phyloP scores from a whole-genome alignment of 208 protist species.

The Trypanosoma theileri region DNA sequence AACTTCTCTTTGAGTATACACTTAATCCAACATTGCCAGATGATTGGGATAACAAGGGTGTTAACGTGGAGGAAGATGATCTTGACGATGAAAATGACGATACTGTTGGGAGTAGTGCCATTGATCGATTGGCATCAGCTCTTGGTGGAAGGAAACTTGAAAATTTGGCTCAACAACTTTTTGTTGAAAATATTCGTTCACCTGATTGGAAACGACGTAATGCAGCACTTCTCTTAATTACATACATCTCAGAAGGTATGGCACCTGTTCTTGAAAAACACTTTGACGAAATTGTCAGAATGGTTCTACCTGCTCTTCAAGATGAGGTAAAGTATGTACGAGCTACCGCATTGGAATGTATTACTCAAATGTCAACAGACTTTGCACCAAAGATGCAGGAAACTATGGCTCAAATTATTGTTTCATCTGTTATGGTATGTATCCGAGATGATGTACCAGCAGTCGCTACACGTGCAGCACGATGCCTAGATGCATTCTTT shows the following conservation, averaged over 20 bases:
- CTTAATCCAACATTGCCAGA: constrained; percentile 57
- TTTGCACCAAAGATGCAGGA: constrained; percentile 65
- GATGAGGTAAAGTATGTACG: constrained; percentile 86
- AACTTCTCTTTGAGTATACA: constrained; percentile 86
- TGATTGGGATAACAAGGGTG: constrained; percentile 66
- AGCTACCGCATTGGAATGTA: constrained; percentile 59
- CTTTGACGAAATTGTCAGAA: constrained; percentile 47
- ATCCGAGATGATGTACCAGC: constrained; percentile 68
- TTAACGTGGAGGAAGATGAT: constrained; percentile 62
- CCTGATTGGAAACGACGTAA: constrained; percentile 74
- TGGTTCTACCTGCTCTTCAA: constrained; percentile 45
- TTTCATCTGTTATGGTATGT: constrained; percentile 53
- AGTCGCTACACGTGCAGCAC: constrained; percentile 65
- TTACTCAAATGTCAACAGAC: constrained; percentile 73
- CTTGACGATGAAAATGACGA: constrained; percentile 65
- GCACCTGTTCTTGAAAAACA: constrained; percentile 55
- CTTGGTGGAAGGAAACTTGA: constrained; percentile 81
- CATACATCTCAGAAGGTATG: constrained; percentile 75
- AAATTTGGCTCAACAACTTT: constrained; percentile 58
- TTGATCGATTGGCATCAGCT: constrained; percentile 76
- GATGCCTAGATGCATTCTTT: constrained; percentile 75
- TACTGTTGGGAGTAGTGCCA: constrained; percentile 57
- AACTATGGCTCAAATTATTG: constrained; percentile 42
- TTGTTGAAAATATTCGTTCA: constrained; percentile 67
- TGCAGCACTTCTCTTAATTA: constrained; percentile 74